Evolutionary conservation across 2,329 filamentous ascomycete species (phyloP).

Genomic region (Moelleriella libera): DNA sequence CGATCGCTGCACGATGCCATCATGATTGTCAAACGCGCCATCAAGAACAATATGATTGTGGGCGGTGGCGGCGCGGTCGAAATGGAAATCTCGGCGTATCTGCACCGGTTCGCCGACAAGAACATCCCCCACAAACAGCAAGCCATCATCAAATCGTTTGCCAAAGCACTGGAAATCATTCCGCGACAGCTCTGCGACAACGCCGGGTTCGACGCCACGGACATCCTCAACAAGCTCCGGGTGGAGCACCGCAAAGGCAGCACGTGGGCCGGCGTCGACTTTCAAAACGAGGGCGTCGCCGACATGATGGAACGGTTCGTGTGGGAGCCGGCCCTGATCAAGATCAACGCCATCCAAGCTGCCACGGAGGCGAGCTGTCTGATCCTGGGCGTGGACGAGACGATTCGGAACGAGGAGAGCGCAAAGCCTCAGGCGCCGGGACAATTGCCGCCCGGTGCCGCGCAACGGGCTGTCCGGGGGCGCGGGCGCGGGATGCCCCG

Average conservation of each 20-base stretch:
- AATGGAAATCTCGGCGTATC: slow-evolving; percentile 92
- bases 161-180: slow-evolving; percentile 92
- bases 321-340: slow-evolving; percentile 93
- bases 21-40: slow-evolving; percentile 98
- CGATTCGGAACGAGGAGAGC: slow-evolving; percentile 95
- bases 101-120: slow-evolving; percentile 85
- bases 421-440: slow-evolving; percentile 68
- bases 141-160: slow-evolving; percentile 93
- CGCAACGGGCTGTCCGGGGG: slow-evolving; percentile 74
- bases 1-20: slow-evolving; percentile 96
- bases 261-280: slow-evolving; percentile 93
- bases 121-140: slow-evolving; percentile 93
- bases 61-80: slow-evolving; percentile 88
- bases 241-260: slow-evolving; percentile 93
- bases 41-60: slow-evolving; percentile 89
- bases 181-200: slow-evolving; percentile 97
- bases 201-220: slow-evolving; percentile 93
- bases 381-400: slow-evolving; percentile 94
- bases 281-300: slow-evolving; percentile 76
- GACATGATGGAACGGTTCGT: slow-evolving; percentile 95
- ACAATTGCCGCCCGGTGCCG: slow-evolving; percentile 66
- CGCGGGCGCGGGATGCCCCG: slow-evolving; percentile 83
- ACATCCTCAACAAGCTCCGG: slow-evolving; percentile 90
- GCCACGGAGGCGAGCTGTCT: slow-evolving; percentile 91
- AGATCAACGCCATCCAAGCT: slow-evolving; percentile 93